These are phyloP conservation scores for Lachnellula arida DNA, from an alignment of 2,329 filamentous ascomycete species.

Conservation along the genomic window DNA sequence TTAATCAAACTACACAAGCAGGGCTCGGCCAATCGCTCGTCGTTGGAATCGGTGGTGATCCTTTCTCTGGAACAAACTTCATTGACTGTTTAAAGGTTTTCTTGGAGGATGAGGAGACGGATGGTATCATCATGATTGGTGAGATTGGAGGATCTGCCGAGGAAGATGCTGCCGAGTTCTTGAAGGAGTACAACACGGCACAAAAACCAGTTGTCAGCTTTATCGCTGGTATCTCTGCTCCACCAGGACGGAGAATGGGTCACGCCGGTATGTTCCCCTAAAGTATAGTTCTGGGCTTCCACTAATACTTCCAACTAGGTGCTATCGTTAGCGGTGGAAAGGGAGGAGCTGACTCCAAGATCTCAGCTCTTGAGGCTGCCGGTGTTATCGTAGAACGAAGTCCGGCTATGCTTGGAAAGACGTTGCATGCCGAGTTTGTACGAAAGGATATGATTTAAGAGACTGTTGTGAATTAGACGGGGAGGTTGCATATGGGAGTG, in stretches of 20 bases:
- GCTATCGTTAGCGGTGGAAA: conserved; percentile 97
- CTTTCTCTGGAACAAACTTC: conserved; percentile 98
- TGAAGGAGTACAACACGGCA: conserved; percentile 84
- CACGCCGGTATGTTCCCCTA: conserved; percentile 65
- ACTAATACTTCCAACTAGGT: conserved; percentile 34
- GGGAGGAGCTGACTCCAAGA: conserved; percentile 98
- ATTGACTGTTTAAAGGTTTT: conserved; percentile 99
- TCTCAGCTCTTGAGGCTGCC: conserved; percentile 84
- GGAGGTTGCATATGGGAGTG: conserved; percentile 23
- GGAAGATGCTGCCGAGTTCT: conserved; percentile 96
- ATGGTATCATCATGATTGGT: conserved; percentile 99
- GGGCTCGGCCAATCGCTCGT: conserved; percentile 97
- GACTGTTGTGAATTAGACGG: conserved; percentile 24
- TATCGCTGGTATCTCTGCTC: conserved; percentile 96
- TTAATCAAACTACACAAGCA: conserved; percentile 98
- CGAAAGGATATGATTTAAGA: conserved; percentile 85
- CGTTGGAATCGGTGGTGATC: conserved; percentile 96
- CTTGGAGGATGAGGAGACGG: conserved; percentile 90
- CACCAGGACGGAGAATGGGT: conserved; percentile 94
- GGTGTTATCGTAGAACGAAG: conserved; percentile 96
- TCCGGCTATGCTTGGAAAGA: conserved; percentile 87
- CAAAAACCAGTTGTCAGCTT: conserved; percentile 97
- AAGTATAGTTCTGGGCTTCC: background rate
- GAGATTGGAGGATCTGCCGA: conserved; percentile 97
- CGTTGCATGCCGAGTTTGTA: conserved; percentile 91